Conservation (phyloP, 805 yeast genomes). For the Metschnikowia continentalis region DNA sequence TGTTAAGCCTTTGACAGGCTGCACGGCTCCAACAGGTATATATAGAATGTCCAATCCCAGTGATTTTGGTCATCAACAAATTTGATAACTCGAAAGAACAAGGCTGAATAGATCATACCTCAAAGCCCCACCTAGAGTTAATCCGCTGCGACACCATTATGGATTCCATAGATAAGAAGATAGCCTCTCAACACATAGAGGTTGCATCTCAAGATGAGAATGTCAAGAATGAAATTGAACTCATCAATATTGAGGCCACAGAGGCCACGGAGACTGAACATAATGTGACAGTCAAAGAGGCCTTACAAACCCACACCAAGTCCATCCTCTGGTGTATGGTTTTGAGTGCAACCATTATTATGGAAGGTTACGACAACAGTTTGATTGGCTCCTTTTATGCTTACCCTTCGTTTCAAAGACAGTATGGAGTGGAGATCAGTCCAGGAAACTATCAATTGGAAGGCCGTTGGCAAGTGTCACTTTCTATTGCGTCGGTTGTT, state of each 20-base stretch:
- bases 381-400: conserved; percentile 11
- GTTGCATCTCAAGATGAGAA: neutral
- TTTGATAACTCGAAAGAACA: neutral
- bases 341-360: conserved; percentile 9
- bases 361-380: conserved; percentile 14
- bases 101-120: neutral
- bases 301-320: conserved; percentile 11
- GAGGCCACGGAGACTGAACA: conserved; percentile 22
- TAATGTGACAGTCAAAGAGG: conserved; percentile 12
- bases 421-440: conserved; percentile 4
- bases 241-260: conserved; percentile 15
- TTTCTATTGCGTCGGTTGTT: conserved; percentile 16
- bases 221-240: neutral
- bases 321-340: conserved; percentile 11
- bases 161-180: conserved; percentile 2
- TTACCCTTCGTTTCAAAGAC: conserved; percentile 8
- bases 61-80: too few relatives aligned
- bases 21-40: neutral
- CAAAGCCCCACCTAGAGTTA: neutral
- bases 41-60: neutral
- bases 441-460: conserved; percentile 6
- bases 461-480: conserved; percentile 22
- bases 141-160: neutral
- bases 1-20: neutral
- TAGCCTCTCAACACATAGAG: conserved; percentile 1